Evolutionary conservation across 305 asterid genomes (phyloP), one percentile per base, ranked within the genome.

Genomic region (Fraxinus albicans): DNA sequence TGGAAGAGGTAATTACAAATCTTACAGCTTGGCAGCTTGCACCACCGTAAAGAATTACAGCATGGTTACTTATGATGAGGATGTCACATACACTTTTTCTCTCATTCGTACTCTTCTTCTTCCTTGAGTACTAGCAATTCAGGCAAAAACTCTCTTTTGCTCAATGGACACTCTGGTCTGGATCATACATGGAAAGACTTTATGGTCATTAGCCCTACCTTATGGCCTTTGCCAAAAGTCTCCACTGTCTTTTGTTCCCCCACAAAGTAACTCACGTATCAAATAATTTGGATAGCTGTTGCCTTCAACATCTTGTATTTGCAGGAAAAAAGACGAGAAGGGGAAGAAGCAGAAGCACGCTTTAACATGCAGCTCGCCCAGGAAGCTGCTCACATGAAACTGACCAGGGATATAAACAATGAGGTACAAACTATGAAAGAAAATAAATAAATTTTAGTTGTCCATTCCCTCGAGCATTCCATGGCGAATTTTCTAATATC

Each of bases 271-370:
- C 73, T 69, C 10, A 21, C 36, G 8, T 63, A 42, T 79, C 25
- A 50, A 81, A 77, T 78, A 17, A 80, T 53, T 58, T 76, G 73
- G 79, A 88, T 44, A 6, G 35, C 35, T 75, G 35, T 74, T 76
- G 73, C 79, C 77, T 67, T 40, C n/a, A 78, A 77, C 72, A 42
- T 81, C 69, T 80, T 65, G 35, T 79, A 82, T 84, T 81, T 53
- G 80, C 90, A 95, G 99, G 98, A 96, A 86, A 89, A 91, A 86
- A 90, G 84, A 84, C 92, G 93, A 77, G 92, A 93, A 84, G 90
- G 86, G 83, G 99, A 95, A 90, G 95, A 94, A 88, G 92, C 89
- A 31, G 97, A 95, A 87, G 97, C 94, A 81, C 93, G 78, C 60
- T 72, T 80, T 67, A 90, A 81, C 77, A 35, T 89, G 85, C 92